Percentiles rank a stretch among this genome's conserved stretches.
phyloP scores from a whole-genome alignment of 257 asterid genomes.

The Capsicum pubescens region DNA sequence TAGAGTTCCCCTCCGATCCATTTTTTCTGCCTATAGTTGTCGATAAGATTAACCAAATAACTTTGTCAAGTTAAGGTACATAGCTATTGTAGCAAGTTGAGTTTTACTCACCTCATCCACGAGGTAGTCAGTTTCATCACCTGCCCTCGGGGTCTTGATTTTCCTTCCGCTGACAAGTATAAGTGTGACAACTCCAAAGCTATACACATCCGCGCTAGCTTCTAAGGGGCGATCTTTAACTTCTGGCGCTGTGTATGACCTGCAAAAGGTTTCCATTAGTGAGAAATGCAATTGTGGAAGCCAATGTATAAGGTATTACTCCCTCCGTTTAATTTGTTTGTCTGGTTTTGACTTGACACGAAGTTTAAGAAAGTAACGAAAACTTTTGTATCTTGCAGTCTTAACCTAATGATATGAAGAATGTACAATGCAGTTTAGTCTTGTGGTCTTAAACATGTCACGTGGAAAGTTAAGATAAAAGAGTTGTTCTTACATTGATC shows the following conservation, averaged over 20 bases:
- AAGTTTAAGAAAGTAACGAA: too few relatives aligned
- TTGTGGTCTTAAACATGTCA: too few relatives aligned
- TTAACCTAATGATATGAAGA: too few relatives aligned
- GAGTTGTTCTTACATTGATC: slow-evolving; percentile 6
- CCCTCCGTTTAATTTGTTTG: too few relatives aligned
- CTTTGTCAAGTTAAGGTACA: neutral
- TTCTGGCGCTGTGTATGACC: slow-evolving; percentile 20
- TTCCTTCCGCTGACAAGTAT: neutral
- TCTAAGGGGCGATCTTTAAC: neutral
- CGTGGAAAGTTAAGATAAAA: too few relatives aligned
- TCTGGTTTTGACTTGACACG: too few relatives aligned
- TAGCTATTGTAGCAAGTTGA: neutral
- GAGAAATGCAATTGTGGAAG: neutral
- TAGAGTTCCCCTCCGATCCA: neutral
- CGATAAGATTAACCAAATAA: neutral
- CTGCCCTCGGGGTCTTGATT: neutral
- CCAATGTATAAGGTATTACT: neutral
- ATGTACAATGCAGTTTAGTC: too few relatives aligned
- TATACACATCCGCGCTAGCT: slow-evolving; percentile 2
- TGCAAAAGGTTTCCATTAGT: slow-evolving; percentile 20
- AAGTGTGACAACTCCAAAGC: slow-evolving; percentile 31
- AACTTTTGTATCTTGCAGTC: too few relatives aligned
- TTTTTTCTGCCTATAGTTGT: neutral
- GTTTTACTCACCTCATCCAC: slow-evolving; percentile 20
- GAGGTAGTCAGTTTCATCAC: neutral